phyloP scores from a whole-genome alignment of 2,329 filamentous ascomycete species.

The Fusarium circinatum region DNA sequence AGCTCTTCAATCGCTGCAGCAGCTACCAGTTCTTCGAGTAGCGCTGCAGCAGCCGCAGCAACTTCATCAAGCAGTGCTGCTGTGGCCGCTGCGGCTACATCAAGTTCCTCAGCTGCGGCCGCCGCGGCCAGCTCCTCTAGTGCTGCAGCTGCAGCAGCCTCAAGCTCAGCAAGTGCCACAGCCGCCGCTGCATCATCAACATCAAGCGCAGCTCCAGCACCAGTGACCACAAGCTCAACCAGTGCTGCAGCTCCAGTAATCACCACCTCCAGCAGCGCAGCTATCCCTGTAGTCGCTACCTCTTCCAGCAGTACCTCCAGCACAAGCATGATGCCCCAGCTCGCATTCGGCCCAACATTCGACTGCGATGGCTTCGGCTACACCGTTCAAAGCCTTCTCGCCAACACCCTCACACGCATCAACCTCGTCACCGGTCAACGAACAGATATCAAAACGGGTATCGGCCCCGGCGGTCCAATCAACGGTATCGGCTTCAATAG shows the following conservation, averaged over 20 bases:
- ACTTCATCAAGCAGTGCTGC: neutral
- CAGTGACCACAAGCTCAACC: neutral
- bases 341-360: slow-evolving; percentile 21
- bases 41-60: too few species aligned
- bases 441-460: neutral
- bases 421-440: slow-evolving; percentile 8
- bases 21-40: too few species aligned
- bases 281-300: neutral
- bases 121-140: neutral
- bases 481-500: slow-evolving; percentile 38
- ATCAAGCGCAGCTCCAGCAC: neutral
- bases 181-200: neutral
- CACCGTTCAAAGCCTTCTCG: neutral
- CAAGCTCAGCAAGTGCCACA: neutral
- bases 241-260: neutral
- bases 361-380: slow-evolving; percentile 27
- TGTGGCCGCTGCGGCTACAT: neutral
- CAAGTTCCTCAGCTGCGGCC: neutral
- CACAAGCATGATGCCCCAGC: neutral
- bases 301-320: neutral
- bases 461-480: slow-evolving; percentile 13
- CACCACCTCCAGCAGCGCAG: neutral
- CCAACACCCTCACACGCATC: slow-evolving; percentile 8
- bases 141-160: neutral
- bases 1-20: too few species aligned